Base-by-base conservation (phyloP, 805 yeast genomes). In the Candida quercuum region DNA sequence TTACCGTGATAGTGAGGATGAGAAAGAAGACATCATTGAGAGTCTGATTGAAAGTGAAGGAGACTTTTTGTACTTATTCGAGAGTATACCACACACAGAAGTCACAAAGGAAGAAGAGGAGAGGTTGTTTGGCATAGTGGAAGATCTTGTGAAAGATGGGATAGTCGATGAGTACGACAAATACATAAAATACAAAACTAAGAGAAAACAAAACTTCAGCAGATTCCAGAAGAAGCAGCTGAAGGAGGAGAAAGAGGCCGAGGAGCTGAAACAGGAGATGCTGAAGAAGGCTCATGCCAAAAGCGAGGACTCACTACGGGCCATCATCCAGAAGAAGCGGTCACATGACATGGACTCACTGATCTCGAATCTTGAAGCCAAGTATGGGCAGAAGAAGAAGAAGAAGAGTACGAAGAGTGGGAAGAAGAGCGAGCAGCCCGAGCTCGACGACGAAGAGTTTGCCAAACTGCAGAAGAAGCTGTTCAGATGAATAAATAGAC, bases 71-170 rank as follows among this genome's bases (percentile, higher is more conserved):
- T 65, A 67, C 35, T 62, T 87, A 6, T 83, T 87, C 52, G 95
- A 86, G 54, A 67, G 69, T 24, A 80, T 88, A 4, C 83, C 93
- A 9, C 96, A 88, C 59, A 68, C 84, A 36, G 88, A 82, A 43
- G 69, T 81, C 31, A 62, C 62, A 27, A 71, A 66, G 26, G 64
- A 55, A 1, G 87, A 81, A 48, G 94, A 85, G 49, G 60, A 59
- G 23, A 68, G 96, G 27, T 67, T 84, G 31, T 74, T 71, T 39
- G 56, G 55, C 2, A 66, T 78, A 1, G 72, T 86, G 21, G 62
- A 68, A 23, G 63, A 63, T 12, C 62, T 78, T 28, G 58, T 73
- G 13, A 56, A 55, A 5, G 60, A 61, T 1, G 61, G 64, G 3
- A 61, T 60, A 5, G 57, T 72, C 23, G 63, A 63, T 15, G 37